Percentiles rank a stretch among this genome's conserved stretches.
phyloP scores from a whole-genome alignment of 2,329 filamentous ascomycete species.

The Aureobasidium sp. region DNA sequence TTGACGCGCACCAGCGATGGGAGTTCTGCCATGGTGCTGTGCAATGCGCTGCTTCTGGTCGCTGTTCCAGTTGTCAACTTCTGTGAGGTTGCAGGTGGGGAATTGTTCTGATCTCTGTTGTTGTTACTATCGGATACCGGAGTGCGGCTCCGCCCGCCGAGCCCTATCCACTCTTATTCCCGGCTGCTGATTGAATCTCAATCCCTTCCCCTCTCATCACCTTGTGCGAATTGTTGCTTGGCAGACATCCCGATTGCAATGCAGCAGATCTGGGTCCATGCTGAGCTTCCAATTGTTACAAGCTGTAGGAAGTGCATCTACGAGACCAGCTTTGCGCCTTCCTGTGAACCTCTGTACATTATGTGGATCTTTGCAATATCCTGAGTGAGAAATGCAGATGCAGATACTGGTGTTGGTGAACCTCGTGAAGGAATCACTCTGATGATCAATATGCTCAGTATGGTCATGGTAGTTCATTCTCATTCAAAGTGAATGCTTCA shows the following conservation, averaged over 20 bases:
- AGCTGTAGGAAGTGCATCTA: background rate
- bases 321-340: background rate
- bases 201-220: background rate
- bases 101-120: background rate
- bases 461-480: background rate
- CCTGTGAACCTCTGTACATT: background rate
- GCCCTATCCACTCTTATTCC: background rate
- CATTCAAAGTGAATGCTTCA: background rate
- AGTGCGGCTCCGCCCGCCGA: background rate
- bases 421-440: background rate
- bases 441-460: background rate
- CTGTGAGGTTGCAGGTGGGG: background rate
- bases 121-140: background rate
- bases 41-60: background rate
- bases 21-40: conserved; percentile 34
- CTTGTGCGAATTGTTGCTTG: background rate
- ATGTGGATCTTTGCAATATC: background rate
- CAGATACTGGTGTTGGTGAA: background rate
- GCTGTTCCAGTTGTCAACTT: background rate
- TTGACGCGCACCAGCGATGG: conserved; percentile 48
- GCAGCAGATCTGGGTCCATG: background rate
- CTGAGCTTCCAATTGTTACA: background rate
- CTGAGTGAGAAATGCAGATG: background rate
- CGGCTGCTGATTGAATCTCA: background rate
- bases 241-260: background rate